Evolutionary conservation across 495 filamentous ascomycete genomes (phyloP).

Genomic region (Podospora pseudocomata): DNA sequence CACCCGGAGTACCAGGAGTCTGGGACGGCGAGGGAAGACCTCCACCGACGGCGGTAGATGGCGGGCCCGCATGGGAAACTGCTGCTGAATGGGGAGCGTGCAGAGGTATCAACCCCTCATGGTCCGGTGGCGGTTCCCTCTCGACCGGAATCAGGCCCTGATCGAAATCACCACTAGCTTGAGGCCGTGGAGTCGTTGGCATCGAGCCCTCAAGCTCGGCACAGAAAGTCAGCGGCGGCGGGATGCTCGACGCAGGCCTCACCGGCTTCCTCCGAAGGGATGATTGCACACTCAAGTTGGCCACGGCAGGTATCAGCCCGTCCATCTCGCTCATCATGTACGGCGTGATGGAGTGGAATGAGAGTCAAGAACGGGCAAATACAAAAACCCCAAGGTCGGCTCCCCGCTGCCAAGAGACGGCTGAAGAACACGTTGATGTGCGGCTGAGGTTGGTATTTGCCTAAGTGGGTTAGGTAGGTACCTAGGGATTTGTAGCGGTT

Average conservation of each 20-base stretch:
- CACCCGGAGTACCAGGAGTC: neutral
- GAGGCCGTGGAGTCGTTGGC: neutral
- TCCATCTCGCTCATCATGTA: neutral
- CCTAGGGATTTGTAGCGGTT: too few species aligned
- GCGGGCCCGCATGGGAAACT: neutral
- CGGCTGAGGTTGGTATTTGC: neutral
- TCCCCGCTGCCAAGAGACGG: neutral
- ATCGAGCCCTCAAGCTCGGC: neutral
- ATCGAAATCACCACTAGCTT: neutral
- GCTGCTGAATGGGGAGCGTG: neutral
- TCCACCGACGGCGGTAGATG: neutral
- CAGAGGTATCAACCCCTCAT: neutral
- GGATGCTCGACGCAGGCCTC: neutral
- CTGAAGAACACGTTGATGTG: neutral
- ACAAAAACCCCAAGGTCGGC: neutral
- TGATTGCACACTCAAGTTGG: neutral
- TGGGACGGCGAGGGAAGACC: neutral
- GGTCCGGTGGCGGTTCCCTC: neutral
- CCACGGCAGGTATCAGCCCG: conserved; percentile 5
- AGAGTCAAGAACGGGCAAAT: neutral
- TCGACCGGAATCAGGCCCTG: conserved; percentile 3
- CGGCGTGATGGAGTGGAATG: neutral
- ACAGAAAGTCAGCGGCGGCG: neutral
- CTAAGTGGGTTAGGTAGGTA: neutral
- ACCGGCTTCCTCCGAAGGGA: neutral